These are phyloP conservation scores for Clitopilus hobsonii DNA, from an alignment of 768 basidiomycete species.

Conservation along the genomic window DNA sequence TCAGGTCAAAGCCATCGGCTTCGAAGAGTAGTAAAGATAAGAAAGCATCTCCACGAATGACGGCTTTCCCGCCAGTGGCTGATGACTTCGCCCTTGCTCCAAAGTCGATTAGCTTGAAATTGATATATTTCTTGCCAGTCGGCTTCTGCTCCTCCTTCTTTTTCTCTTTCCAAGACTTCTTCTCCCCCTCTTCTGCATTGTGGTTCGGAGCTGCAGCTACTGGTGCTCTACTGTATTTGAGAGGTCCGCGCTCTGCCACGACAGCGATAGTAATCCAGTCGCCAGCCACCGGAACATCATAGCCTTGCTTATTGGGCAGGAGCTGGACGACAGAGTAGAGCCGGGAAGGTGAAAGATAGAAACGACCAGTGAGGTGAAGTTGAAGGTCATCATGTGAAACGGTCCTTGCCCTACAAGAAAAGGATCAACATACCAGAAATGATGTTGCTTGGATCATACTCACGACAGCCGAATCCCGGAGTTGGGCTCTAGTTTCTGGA, in stretches of 20 bases:
- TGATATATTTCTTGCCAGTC: slow-evolving; percentile 77
- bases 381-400: slow-evolving; percentile 75
- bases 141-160: slow-evolving; percentile 30
- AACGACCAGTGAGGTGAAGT: slow-evolving; percentile 77
- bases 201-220: slow-evolving; percentile 49
- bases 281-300: slow-evolving; percentile 86
- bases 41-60: slow-evolving; percentile 77
- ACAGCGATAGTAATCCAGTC: slow-evolving; percentile 98
- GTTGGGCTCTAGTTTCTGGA: slow-evolving; percentile 83
- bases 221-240: slow-evolving; percentile 69
- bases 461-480: slow-evolving; percentile 83
- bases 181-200: slow-evolving; percentile 29
- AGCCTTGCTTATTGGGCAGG: slow-evolving; percentile 73
- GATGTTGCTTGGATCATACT: slow-evolving; percentile 17
- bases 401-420: slow-evolving; percentile 54
- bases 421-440: background rate
- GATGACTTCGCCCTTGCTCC: slow-evolving; percentile 58
- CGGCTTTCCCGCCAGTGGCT: slow-evolving; percentile 48
- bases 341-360: slow-evolving; percentile 82
- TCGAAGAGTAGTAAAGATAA: slow-evolving; percentile 87
- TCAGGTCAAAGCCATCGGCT: slow-evolving; percentile 63
- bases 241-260: slow-evolving; percentile 82
- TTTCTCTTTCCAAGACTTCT: slow-evolving; percentile 30
- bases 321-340: slow-evolving; percentile 84
- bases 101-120: slow-evolving; percentile 80